Base-by-base conservation (phyloP, 2,329 filamentous ascomycete genomes). In the Aspergillus fructus region DNA sequence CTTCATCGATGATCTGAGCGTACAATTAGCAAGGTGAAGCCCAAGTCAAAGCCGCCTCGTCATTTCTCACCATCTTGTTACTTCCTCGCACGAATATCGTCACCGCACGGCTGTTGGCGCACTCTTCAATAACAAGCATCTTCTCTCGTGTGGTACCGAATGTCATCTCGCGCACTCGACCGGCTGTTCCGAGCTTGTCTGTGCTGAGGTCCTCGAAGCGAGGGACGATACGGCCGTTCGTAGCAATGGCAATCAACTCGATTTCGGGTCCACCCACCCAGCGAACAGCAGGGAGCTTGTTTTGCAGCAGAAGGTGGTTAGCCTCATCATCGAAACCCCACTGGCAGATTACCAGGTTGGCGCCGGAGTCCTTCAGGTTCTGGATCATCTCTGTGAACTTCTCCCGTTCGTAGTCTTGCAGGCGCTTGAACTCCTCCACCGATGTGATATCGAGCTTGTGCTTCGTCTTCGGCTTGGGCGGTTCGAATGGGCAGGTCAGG, bases 281-380 rank as follows among this genome's bases (percentile, higher is more conserved):
- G 77, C 94, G 85, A 59, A 99, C 94, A 39, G 94, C 96, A 9
- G 94, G 96, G 8, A 99, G 85, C 71, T 94, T 83, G 82, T 97
- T 97, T 79, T 97, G 96, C 60, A 99, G 87, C 37, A 99, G 85
- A 59, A 99, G 80, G 77, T 99, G 94, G 81, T 99, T 99, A 62
- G 94, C 94, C 80, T 99, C 94, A 71, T 99, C 94, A 73, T 99
- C 94, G 72, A 99, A 99, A 65, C 94, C 94, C 94, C 96, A 99
- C 76, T 99, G 96, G 79, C 94, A 99, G 71, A 99, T 96, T 63
- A 93, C 94, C 60, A 99, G 84, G 79, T 99, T 99, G 64, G 94
- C 94, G 61, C 94, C 94, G 0, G 93, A 96, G 69, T 90, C 90
- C 81, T 99, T 99, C 81, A 99, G 94, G 78, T 97, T 90, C 73